These are phyloP conservation scores for Leccinellum albellum DNA, from an alignment of 768 basidiomycete species.

Conservation along the genomic window DNA sequence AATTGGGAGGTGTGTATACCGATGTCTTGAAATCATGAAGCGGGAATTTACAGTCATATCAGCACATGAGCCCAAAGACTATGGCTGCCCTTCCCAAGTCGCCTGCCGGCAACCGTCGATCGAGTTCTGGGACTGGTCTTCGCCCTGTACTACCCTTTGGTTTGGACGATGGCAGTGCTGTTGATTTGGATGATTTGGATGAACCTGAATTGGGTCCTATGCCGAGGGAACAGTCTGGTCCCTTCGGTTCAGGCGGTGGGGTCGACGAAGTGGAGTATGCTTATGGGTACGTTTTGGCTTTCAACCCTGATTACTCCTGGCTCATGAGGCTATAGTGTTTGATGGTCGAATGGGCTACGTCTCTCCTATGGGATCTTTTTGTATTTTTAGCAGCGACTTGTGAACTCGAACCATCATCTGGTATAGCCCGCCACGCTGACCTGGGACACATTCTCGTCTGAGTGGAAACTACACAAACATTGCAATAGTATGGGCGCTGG, in stretches of 20 bases:
- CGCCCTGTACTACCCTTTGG: constrained; percentile 78
- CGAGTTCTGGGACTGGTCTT: constrained; percentile 79
- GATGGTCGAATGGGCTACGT: neutral
- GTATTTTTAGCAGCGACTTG: neutral
- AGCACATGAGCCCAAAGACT: constrained; percentile 97
- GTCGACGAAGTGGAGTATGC: constrained; percentile 91
- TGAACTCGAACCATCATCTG: neutral
- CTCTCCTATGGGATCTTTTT: neutral
- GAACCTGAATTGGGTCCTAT: constrained; percentile 71
- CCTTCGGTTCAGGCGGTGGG: constrained; percentile 76
- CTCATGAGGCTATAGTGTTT: constrained; percentile 25
- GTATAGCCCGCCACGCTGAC: neutral
- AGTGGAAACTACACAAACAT: neutral
- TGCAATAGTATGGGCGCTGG: neutral
- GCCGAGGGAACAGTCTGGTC: constrained; percentile 66
- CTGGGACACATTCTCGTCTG: neutral
- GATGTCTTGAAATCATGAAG: neutral
- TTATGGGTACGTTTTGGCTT: constrained; percentile 58
- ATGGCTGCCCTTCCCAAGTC: constrained; percentile 92
- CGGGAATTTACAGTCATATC: constrained; percentile 1
- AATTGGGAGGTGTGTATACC: constrained; percentile 83
- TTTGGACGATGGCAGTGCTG: constrained; percentile 70
- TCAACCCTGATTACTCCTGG: neutral
- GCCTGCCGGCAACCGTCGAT: constrained; percentile 75
- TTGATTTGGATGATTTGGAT: constrained; percentile 72